phyloP scores from a whole-genome alignment of 305 asterid genomes.

The Fraxinus paxiana region DNA sequence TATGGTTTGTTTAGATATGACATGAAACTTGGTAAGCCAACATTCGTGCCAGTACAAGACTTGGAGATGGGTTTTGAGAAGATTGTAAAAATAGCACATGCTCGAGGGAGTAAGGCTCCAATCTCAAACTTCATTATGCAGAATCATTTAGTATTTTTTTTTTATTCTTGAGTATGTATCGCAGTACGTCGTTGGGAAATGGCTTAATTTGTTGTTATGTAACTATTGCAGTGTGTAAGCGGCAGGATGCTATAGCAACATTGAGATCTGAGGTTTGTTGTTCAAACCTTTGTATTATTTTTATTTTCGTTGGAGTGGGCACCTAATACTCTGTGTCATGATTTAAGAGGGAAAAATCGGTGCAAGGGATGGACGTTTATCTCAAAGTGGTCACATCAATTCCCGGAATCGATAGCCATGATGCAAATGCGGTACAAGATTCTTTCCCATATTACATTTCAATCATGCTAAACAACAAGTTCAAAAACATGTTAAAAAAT shows the following conservation, averaged over 20 bases:
- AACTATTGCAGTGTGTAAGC: constrained; percentile 62
- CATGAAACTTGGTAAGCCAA: constrained; percentile 76
- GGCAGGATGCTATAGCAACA: constrained; percentile 68
- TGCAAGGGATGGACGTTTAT: constrained; percentile 62
- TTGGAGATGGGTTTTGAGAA: constrained; percentile 91
- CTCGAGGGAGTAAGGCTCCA: constrained; percentile 75
- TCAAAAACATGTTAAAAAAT: neutral
- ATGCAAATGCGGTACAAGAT: constrained; percentile 20
- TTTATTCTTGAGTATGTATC: neutral
- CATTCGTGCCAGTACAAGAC: constrained; percentile 77
- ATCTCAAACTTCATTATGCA: constrained; percentile 10
- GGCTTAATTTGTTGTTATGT: neutral
- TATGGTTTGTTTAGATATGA: constrained; percentile 40
- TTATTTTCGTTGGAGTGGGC: constrained; percentile 8
- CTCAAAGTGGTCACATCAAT: constrained; percentile 79
- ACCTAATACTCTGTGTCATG: constrained; percentile 26
- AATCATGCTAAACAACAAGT: neutral
- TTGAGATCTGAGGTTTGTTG: constrained; percentile 64
- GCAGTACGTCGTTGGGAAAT: neutral
- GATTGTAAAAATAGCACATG: constrained; percentile 80
- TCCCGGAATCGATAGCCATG: constrained; percentile 67
- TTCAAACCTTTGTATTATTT: constrained; percentile 15
- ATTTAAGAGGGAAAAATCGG: constrained; percentile 68
- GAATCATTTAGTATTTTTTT: neutral
- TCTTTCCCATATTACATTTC: neutral